phyloP scores from a whole-genome alignment of 2,329 filamentous ascomycete genomes.

The Aspergillus amoenus region DNA sequence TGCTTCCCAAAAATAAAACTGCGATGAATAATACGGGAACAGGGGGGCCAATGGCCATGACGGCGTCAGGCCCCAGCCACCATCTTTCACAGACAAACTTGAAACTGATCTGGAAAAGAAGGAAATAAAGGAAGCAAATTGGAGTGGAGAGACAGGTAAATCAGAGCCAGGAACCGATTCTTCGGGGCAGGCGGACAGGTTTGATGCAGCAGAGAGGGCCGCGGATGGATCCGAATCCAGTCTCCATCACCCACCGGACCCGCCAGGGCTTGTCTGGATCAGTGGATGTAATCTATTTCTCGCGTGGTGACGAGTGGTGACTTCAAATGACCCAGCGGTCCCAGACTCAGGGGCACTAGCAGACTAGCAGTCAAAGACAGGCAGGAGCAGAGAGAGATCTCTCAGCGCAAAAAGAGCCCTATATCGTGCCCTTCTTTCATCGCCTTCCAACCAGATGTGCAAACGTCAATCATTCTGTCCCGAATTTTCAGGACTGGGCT shows the following conservation, averaged over 20 bases:
- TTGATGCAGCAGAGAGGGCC: slow-evolving; percentile 30
- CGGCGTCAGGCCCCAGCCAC: slow-evolving; percentile 10
- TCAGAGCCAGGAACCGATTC: slow-evolving; percentile 32
- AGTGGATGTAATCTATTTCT: slow-evolving; percentile 9
- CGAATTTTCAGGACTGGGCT: slow-evolving; percentile 9
- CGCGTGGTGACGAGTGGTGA: slow-evolving; percentile 17
- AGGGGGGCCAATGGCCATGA: not conserved
- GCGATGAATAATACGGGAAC: slow-evolving; percentile 9
- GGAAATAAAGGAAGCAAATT: slow-evolving; percentile 10
- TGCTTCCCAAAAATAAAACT: slow-evolving; percentile 12
- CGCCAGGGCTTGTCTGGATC: slow-evolving; percentile 20
- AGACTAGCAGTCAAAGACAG: slow-evolving; percentile 1
- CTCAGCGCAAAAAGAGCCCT: slow-evolving; percentile 1
- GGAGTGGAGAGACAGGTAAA: slow-evolving; percentile 18
- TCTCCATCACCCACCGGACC: slow-evolving; percentile 16
- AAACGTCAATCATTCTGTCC: not conserved
- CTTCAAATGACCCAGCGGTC: slow-evolving; percentile 1
- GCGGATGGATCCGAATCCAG: slow-evolving; percentile 32
- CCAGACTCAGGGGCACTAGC: slow-evolving; percentile 13
- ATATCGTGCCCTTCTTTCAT: not conserved
- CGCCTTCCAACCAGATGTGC: not conserved
- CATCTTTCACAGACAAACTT: slow-evolving; percentile 3
- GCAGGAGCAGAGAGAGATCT: slow-evolving; percentile 9
- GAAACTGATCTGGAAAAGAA: slow-evolving; percentile 16
- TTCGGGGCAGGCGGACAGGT: slow-evolving; percentile 26